Base-by-base conservation (phyloP, 2,329 filamentous ascomycete species). In the Calonectria crousiana region DNA sequence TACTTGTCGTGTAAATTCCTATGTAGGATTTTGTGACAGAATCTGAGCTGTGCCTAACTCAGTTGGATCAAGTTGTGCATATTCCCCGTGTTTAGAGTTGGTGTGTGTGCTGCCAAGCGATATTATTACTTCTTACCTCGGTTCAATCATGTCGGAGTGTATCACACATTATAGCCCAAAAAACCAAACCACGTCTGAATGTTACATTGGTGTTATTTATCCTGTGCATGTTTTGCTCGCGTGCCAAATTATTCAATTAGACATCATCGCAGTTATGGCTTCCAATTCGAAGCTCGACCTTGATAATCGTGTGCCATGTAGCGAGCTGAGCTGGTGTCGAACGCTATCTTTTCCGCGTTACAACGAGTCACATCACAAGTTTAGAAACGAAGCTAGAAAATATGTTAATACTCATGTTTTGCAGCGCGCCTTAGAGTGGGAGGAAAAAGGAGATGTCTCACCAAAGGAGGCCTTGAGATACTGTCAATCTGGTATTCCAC, bases 371-470 rank as follows among this genome's bases (percentile, higher is more conserved):
- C 65, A 67, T 38, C 65, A 49, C 16, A 67, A 28, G 20, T 13
- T 67, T 13, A 51, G 51, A 28, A 32, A 52, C 1, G 65, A 51
- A 18, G 28, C 56, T 18, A 34, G 65, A 20, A 20, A 41, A 28
- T 67, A 67, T 32, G 23, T 67, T 4, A 34, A 67, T 20, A 52
- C 34, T 3, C 11, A 56, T 23, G 41, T 67, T 36, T 26, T 67
- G 6, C 65, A 49, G 3, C 23, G 32, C 20, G 65, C 52, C 11
- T 28, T 53, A 10, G 49, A 67, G 32, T 67, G 65, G 65, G 65
- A 67, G n/a, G 65, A 67, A 18, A 67, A 56, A 10, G 65, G 65
- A 6, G 49, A 56, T 10, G 65, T 67, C 4, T 51, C 65, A 4
- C 65, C 38, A 1, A 51, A 67, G 18, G 65, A 67, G 18, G 36